Conservation (phyloP, 352 stramenopile genomes). For the Phytophthora fragariaefolia region DNA sequence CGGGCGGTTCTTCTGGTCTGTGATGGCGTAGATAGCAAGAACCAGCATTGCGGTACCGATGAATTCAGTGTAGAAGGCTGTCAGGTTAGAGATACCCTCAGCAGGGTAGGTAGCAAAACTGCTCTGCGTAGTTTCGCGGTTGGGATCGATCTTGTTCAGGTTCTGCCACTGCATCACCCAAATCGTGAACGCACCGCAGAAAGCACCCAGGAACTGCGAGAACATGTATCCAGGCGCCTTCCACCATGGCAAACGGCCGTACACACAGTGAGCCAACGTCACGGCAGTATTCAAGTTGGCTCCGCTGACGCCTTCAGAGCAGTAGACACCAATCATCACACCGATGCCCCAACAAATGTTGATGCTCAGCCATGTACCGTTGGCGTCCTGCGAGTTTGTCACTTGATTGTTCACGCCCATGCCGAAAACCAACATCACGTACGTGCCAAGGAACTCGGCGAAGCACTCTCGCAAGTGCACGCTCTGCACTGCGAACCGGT, state of each 20-base stretch:
- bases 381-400: slow-evolving; percentile 43
- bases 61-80: slow-evolving; percentile 62
- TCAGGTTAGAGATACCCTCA: slow-evolving; percentile 46
- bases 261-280: slow-evolving; percentile 51
- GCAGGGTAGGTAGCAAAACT: slow-evolving; percentile 56
- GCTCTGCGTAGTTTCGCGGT: slow-evolving; percentile 41
- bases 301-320: slow-evolving; percentile 34
- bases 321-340: slow-evolving; percentile 57
- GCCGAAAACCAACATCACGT: slow-evolving; percentile 54
- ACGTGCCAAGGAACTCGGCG: slow-evolving; percentile 45
- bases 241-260: slow-evolving; percentile 46
- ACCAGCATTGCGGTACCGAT: slow-evolving; percentile 62
- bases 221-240: slow-evolving; percentile 53
- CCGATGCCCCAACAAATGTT: slow-evolving; percentile 57
- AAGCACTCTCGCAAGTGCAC: slow-evolving; percentile 43
- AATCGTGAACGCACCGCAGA: slow-evolving; percentile 44
- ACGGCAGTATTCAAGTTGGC: slow-evolving; percentile 61
- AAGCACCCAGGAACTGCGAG: slow-evolving; percentile 48
- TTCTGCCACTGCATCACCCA: slow-evolving; percentile 55
- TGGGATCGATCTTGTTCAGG: slow-evolving; percentile 51
- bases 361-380: slow-evolving; percentile 66
- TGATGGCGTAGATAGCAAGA: slow-evolving; percentile 54
- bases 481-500: slow-evolving; percentile 21
- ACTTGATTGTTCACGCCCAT: slow-evolving; percentile 68
- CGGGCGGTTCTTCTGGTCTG: slow-evolving; percentile 43